Percentiles rank a stretch among this genome's conserved stretches.
Conservation (phyloP, 202 grass and related monocot species). For the Zoysia matrella region DNA sequence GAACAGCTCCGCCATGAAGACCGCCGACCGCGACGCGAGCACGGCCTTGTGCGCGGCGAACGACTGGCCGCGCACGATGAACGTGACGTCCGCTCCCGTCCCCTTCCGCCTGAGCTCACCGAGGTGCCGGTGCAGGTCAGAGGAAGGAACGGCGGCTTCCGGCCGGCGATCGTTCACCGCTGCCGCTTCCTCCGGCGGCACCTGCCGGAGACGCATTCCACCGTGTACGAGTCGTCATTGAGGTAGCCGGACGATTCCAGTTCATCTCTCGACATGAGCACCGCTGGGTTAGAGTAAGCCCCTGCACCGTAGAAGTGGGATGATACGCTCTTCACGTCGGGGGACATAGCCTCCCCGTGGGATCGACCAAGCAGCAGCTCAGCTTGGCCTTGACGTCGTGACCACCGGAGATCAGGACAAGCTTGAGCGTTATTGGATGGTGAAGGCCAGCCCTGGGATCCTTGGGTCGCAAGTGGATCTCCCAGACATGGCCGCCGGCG, state of each 20-base stretch:
- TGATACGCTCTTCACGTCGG: not conserved
- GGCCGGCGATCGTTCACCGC: not conserved
- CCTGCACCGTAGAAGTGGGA: not conserved
- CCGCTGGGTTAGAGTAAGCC: not conserved
- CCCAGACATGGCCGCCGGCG: not conserved
- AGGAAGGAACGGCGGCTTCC: not conserved
- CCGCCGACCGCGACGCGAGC: constrained; percentile 40
- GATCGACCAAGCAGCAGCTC: constrained; percentile 2
- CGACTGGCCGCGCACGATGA: constrained; percentile 34
- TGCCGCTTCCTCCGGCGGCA: not conserved
- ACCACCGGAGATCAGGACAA: not conserved
- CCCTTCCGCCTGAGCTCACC: constrained; percentile 21
- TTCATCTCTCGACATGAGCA: not conserved
- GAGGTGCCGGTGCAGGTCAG: not conserved
- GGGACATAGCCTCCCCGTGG: not conserved
- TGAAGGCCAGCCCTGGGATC: not conserved
- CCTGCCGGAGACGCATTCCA: not conserved
- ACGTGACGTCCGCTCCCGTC: constrained; percentile 32
- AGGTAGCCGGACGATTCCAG: not conserved
- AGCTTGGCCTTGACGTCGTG: not conserved
- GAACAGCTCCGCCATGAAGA: constrained; percentile 51
- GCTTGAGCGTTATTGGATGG: not conserved
- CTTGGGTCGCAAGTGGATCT: not conserved
- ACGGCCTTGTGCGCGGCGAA: constrained; percentile 44
- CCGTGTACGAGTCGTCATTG: not conserved